A percentile compares a stretch with the other conserved stretches of the same genome.
Evolutionary conservation across 129 eudicot genomes (phyloP).

Genomic region (Scalesia atractyloides): DNA sequence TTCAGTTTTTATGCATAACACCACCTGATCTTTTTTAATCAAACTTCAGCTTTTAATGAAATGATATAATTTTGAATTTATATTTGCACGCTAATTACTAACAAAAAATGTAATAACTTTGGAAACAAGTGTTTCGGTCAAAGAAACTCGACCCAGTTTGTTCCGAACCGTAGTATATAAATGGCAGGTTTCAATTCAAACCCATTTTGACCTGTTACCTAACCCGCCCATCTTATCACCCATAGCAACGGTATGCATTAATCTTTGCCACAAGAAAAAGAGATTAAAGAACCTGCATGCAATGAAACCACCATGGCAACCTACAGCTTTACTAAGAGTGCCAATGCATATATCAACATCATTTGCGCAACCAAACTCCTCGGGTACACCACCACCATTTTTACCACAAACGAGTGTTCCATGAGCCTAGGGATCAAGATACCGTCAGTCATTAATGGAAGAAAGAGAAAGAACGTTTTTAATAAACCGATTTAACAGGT

Average conservation of each 20-base stretch:
- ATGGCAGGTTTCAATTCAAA: background rate
- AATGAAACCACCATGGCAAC: conserved; percentile 99
- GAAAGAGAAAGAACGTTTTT: background rate
- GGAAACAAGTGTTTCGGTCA: background rate
- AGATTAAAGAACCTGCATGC: conserved; percentile 79
- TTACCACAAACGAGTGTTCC: conserved; percentile 97
- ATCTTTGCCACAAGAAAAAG: background rate
- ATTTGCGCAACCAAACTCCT: conserved; percentile 72
- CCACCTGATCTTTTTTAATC: background rate
- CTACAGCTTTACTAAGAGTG: conserved; percentile 98
- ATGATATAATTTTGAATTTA: too few relatives aligned
- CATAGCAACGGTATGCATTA: conserved; percentile 1
- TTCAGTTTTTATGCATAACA: background rate
- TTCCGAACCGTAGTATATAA: background rate
- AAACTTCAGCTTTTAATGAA: background rate
- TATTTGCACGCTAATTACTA: background rate
- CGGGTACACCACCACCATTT: conserved; percentile 93
- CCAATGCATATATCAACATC: conserved; percentile 96
- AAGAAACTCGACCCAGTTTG: background rate
- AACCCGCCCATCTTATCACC: conserved; percentile 12
- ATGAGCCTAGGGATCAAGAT: conserved; percentile 68
- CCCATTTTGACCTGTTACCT: conserved; percentile 9
- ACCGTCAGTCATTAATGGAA: background rate
- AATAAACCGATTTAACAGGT: background rate
- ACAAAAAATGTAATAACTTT: background rate